These are phyloP conservation scores for Ascoidea rubescens DNA, from an alignment of 805 yeast species.

Conservation along the genomic window DNA sequence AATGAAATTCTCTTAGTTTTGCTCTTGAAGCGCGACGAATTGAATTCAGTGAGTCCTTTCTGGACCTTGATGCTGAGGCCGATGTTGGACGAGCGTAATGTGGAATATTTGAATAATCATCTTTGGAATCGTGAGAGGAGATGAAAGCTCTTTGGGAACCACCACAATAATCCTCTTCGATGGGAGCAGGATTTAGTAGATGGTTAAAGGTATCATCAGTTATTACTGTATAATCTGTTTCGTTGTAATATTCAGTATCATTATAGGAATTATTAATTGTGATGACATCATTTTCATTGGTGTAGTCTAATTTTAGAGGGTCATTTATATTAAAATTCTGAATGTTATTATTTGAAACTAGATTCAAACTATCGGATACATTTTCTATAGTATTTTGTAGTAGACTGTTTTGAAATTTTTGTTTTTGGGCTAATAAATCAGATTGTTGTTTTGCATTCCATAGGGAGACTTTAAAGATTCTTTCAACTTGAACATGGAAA, in stretches of 20 bases:
- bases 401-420: too few species aligned
- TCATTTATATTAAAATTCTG: background rate
- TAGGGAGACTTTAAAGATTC: constrained; percentile 26
- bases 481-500: constrained; percentile 28
- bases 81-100: constrained; percentile 2
- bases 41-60: constrained; percentile 2
- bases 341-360: too few species aligned
- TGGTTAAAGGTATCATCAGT: constrained; percentile 2
- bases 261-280: background rate
- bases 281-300: background rate
- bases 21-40: constrained; percentile 1
- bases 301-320: too few species aligned
- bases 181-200: constrained; percentile 1
- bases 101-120: background rate
- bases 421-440: background rate
- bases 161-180: background rate
- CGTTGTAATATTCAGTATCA: background rate
- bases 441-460: background rate
- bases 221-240: background rate
- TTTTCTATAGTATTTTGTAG: background rate
- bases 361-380: too few species aligned
- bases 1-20: background rate
- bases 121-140: background rate
- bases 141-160: background rate
- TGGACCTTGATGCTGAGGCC: background rate